Evolutionary conservation across 1,284 basidiomycete genomes (phyloP), one percentile per base, ranked within the genome.

Genomic region (Neotropicomus parvogracilis): DNA sequence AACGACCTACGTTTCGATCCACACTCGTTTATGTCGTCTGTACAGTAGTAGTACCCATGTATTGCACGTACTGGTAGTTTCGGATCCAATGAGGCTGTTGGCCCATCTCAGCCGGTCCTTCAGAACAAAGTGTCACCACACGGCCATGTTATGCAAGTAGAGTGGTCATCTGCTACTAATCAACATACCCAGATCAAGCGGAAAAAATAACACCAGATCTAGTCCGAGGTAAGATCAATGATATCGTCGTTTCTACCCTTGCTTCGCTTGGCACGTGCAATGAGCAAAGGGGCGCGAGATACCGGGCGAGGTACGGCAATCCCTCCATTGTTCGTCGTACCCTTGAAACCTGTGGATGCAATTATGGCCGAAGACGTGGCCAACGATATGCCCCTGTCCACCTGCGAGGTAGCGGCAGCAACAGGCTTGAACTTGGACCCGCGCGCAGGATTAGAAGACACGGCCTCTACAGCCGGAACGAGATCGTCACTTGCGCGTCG

Each of bases 221-320:
- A 63, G 39, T 64, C 54, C 10, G 54, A 72, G n/a, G 71, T 71
- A 20, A 73, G 60, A 59, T 74, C 73, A 40, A 74, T 72, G 11
- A 74, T 52, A 38, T 69, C 62, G 1, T 54, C 53, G 10, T 54
- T 41, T 41, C 12, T 44, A 9, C 5, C 20, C 28, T 43, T 45
- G 40, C 21, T 45, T 42, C 28, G 39, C 40, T 35, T 65, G 16
- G 54, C 53, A 11, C 64, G 65, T 26, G 63, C 62, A 17, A 45
- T 41, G 16, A 67, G 62, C 13, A 68, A 44, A 21, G 66, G 63
- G 20, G 53, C 50, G 0, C 16, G 40, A 29, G 28, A 8, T 17
- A 27, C 38, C 5, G 44, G 21, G 1, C 17, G 45, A 6, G 28
- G 27, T 12, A 8, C 28, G 1, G 12, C 14, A 3, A 3, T 19